phyloP scores from a whole-genome alignment of 805 yeast species.

The Candida ipomoeae region DNA sequence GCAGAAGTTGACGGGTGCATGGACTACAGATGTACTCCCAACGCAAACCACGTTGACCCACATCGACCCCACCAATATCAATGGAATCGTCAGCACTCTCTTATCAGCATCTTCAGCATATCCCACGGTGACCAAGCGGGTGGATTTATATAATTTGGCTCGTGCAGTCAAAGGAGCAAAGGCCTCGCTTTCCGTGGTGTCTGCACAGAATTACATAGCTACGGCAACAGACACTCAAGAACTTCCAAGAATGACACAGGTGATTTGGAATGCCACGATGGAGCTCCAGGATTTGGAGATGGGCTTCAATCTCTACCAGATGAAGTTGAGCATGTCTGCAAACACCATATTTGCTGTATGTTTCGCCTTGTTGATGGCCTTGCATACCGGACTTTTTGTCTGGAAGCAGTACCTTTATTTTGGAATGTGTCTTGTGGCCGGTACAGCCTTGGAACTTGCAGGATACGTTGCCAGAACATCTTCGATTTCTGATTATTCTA shows the following conservation, averaged over 20 bases:
- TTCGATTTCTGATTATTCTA: conserved; percentile 29
- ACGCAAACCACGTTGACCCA: conserved; percentile 18
- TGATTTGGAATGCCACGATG: conserved; percentile 20
- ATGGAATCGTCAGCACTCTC: conserved; percentile 12
- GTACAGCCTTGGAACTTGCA: conserved; percentile 54
- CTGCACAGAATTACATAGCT: conserved; percentile 19
- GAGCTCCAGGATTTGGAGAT: conserved; percentile 19
- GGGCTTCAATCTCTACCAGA: conserved; percentile 19
- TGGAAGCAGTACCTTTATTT: conserved; percentile 63
- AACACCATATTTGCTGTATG: conserved; percentile 14
- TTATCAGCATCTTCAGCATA: conserved; percentile 14
- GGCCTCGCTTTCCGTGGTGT: conserved; percentile 21
- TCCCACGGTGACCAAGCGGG: conserved; percentile 14
- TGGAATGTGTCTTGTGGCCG: conserved; percentile 51
- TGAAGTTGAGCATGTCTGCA: conserved; percentile 12
- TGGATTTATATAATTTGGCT: conserved; percentile 16
- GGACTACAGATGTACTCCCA: conserved; percentile 18
- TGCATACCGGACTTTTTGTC: conserved; percentile 27
- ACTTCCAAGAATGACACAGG: conserved; percentile 18
- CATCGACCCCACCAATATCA: conserved; percentile 14
- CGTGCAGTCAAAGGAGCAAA: conserved; percentile 18
- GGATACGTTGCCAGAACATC: conserved; percentile 65
- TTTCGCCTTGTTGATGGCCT: conserved; percentile 13
- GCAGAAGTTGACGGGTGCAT: conserved; percentile 15
- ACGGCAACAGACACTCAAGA: conserved; percentile 21